Evolutionary conservation across 345 rosid species (phyloP), one percentile per base, ranked within the genome.

Genomic region (Bretschneidera sinensis): DNA sequence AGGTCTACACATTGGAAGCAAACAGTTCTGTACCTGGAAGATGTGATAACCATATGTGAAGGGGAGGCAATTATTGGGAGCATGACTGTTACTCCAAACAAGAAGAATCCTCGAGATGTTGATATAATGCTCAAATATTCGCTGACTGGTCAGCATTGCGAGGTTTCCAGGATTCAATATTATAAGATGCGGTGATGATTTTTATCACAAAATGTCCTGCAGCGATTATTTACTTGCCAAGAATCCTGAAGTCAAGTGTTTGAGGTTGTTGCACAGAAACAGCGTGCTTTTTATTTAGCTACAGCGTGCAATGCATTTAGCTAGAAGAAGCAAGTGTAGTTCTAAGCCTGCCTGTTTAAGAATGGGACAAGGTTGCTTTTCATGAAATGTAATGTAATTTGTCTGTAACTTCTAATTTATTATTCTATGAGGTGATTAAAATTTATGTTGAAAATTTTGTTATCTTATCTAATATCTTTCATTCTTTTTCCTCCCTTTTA

Each of bases 1-100:
- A 72, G 89, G 39, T 77, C 88, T 17, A 88, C 97, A 0, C 99
- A 91, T 64, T 95, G 99, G 99, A 95, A 95, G 76, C 97, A 95
- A 74, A 91, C 99, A 1, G 91, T 95, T 14, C 54, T 91, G 51
- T 95, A 91, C 76, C 81, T 95, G 51, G 99, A 91, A 71, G 99
- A 94, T 57, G 95, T 95, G 62, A 59, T 95, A n/a, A 91, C 95
- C 23, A 78, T 91, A 28, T 88, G 99, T 24, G 88, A 95, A 71
- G 97, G 95, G 24, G 99, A 95, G 79, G 75, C 88, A 16, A 51
- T 95, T 45, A 71, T 57, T 24, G 99, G 99, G 60, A 86, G 83
- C 82, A 80, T 95, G 96, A 82, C 97, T 0, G 92, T 91, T 63
- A 79, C 96, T 20, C 86, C 76, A 57, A 91, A 91, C 85, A 85